Evolutionary conservation across 139 green algal genomes (phyloP).

Genomic region (Coccomyxa sp.): DNA sequence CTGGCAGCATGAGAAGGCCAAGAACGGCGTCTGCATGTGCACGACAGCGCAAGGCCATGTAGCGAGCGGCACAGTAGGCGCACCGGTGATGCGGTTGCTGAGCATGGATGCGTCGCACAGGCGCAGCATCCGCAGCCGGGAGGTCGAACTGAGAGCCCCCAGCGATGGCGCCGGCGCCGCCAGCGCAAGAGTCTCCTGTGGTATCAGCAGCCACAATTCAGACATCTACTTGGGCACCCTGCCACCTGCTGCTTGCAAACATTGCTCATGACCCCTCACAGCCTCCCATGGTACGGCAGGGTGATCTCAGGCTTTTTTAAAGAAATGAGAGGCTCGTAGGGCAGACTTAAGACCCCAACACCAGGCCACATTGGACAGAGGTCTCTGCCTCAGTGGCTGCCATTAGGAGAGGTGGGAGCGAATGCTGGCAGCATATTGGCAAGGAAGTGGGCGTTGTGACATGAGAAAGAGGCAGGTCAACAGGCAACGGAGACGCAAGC

Average conservation of each 20-base stretch:
- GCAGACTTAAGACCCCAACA: not conserved
- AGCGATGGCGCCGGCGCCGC: not conserved
- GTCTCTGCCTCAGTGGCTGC: no score
- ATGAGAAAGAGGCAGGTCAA: no score
- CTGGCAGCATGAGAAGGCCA: not conserved
- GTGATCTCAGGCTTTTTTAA: not conserved
- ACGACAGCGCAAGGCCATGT: not conserved
- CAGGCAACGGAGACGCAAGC: no score
- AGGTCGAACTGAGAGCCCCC: not conserved
- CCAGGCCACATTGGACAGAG: not conserved
- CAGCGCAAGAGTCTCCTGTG: not conserved
- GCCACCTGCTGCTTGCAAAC: not conserved
- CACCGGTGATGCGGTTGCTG: not conserved
- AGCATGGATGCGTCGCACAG: constrained; percentile 1
- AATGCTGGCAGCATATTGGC: no score
- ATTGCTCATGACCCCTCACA: no score
- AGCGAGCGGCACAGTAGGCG: not conserved
- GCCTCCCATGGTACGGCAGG: no score
- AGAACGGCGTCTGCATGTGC: not conserved
- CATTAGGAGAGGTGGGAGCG: no score
- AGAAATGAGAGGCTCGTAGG: not conserved
- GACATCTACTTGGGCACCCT: not conserved
- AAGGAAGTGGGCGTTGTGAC: no score
- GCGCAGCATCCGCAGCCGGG: not conserved
- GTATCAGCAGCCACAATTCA: not conserved